Base-by-base conservation (phyloP, 2,329 filamentous ascomycete genomes). In the Colletotrichum camelliae region DNA sequence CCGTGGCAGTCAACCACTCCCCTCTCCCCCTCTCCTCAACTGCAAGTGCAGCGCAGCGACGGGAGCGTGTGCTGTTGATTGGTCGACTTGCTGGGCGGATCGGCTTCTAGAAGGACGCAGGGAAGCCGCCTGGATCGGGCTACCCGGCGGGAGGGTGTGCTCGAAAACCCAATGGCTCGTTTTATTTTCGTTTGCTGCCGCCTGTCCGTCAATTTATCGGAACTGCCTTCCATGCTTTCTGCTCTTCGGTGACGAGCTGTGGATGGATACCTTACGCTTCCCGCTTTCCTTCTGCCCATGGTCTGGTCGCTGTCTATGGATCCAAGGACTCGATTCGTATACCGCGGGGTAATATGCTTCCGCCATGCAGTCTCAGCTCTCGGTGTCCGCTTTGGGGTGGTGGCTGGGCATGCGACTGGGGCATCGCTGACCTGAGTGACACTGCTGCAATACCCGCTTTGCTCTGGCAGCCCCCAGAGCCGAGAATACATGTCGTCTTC, bases 101-200 rank as follows among this genome's bases (percentile, higher is more conserved):
- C n/a, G 48, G 67, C 60, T 71, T 74, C 72, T 55, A 70, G 72
- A 74, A 74, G 37, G 43, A 64, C 48, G 72, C 60, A 66, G 60
- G 37, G 72, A 74, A 71, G 48, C 24, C 52, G 21, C n/a, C 18
- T n/a, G 35, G 67, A 74, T 71, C 67, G 67, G 61, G 48, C 61
- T 69, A 60, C 37, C 35, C 48, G 52, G 62, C 37, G 48, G 60
- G 48, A 66, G 48, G 48, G 72, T 71, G 60, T 70, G n/a, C 58
- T 65, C 31, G 33, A 35, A 58, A 31, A 21, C 27, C 3, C 57
- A 57, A 24, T 57, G 39, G 31, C 43, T 55, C 39, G 43, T 33
- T 72, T 35, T 16, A n/a, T 48, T 60, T 35, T 69, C 55, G 65
- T 69, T 55, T 65, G 70, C 18, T 69, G 60, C 61, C 33, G 18